Evolutionary conservation across 2,329 filamentous ascomycete genomes (phyloP), one percentile per base, ranked within the genome.

Genomic region (Xylariaceae sp.): DNA sequence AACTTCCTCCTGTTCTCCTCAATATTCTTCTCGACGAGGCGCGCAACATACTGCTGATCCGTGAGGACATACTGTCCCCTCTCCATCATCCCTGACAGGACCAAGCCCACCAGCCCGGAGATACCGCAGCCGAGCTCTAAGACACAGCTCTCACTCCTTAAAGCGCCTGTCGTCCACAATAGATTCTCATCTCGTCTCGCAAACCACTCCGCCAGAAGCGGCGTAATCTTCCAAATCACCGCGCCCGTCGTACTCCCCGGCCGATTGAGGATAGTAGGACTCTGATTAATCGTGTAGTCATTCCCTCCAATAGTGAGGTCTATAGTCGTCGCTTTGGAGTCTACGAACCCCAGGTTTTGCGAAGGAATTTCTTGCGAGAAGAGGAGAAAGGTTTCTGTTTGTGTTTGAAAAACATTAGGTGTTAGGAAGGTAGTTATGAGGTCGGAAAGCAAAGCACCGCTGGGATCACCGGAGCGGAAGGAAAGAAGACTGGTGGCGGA

Each of bases 151-250:
- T 70, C 56, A 0, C 71, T 48, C 20, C 71, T 65, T 6, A 92
- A 71, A 40, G 84, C 58, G 37, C 67, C 68, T 45, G 67, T 57
- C 29, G 67, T 64, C 67, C 83, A 82, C 38, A 96, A 74, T 1
- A 80, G 64, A 63, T 89, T 90, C n/a, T n/a, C n/a, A 22, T 66
- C 61, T 2, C 75, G 65, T 3, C 76, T 74, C 25, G 82, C 74
- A 37, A 97, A 76, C 89, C 89, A 97, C 53, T 80, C 72, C 19
- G 91, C 88, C 60, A 97, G 83, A 36, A 82, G 72, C 7, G 91
- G 89, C 0, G 89, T 92, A 55, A 95, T 85, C 66, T 87, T 90
- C 93, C 93, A 98, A 7, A 97, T 73, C 16, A 95, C 90, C 60
- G 86, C 86, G 37, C 86, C 85, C 1, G 86, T 90, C 1, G 86